phyloP scores from a whole-genome alignment of 2,329 filamentous ascomycete genomes.

The Beauveria medogensis region DNA sequence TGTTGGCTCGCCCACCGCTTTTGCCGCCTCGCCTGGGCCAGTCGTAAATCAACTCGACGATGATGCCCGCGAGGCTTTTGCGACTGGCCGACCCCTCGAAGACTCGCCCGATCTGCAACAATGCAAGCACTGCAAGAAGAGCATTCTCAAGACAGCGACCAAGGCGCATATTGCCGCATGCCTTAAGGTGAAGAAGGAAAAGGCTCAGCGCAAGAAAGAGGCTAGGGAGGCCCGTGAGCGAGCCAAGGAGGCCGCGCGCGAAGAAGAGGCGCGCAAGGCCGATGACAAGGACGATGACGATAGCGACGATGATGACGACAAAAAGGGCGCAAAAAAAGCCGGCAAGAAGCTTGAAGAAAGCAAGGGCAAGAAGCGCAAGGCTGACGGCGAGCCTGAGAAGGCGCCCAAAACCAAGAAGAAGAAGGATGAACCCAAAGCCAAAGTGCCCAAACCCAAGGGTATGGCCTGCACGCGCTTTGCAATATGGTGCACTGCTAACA shows the following conservation, averaged over 20 bases:
- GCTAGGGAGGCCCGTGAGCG: constrained; percentile 62
- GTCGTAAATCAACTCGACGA: constrained; percentile 66
- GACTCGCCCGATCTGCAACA: constrained; percentile 71
- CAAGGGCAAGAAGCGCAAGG: constrained; percentile 72
- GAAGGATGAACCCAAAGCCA: constrained; percentile 83
- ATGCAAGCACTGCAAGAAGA: constrained; percentile 94
- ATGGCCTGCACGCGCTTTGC: constrained; percentile 13
- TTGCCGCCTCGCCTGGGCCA: constrained; percentile 42
- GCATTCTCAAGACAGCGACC: constrained; percentile 66
- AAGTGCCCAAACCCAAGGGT: constrained; percentile 78
- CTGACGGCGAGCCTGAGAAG: constrained; percentile 69
- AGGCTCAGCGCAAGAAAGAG: constrained; percentile 69
- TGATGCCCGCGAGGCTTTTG: constrained; percentile 67
- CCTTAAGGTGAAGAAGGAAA: constrained; percentile 75
- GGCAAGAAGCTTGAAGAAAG: constrained; percentile 57
- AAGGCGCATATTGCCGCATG: constrained; percentile 78
- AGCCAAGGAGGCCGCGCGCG: constrained; percentile 52
- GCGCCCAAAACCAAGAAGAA: constrained; percentile 86
- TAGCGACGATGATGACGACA: constrained; percentile 38
- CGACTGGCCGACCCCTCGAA: constrained; percentile 71
- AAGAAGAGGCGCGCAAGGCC: constrained; percentile 46
- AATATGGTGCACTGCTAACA: constrained; percentile 12
- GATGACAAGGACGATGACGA: constrained; percentile 44
- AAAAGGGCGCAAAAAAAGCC: constrained; percentile 41
- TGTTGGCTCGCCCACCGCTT: constrained; percentile 32